Percentiles rank a stretch among this genome's conserved stretches.
Conservation (phyloP, 441 rosid species). For the Melastoma candidum region DNA sequence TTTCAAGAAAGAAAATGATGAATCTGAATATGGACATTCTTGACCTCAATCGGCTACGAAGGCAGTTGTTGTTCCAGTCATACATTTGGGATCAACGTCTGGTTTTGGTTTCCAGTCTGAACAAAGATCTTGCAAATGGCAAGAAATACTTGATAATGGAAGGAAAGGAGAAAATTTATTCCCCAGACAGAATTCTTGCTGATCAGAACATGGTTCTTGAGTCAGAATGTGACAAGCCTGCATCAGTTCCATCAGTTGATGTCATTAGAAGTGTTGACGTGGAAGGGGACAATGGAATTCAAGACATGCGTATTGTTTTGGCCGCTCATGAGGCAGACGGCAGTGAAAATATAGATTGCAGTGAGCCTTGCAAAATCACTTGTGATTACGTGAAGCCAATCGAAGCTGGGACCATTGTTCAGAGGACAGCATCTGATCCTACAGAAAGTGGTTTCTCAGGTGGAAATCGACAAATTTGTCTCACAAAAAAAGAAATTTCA, state of each 20-base stretch:
- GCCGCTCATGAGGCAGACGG: conserved; percentile 23
- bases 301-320: conserved; percentile 20
- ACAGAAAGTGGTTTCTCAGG: conserved; percentile 63
- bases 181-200: conserved; percentile 28
- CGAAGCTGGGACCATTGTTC: conserved; percentile 35
- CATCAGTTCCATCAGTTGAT: conserved; percentile 29
- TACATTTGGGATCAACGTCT: conserved; percentile 92
- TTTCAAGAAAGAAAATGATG: conserved; percentile 40
- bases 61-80: conserved; percentile 82
- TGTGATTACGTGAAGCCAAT: conserved; percentile 29
- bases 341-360: conserved; percentile 23
- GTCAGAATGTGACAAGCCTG: conserved; percentile 28
- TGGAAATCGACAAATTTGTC: conserved; percentile 32
- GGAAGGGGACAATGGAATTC: conserved; percentile 23
- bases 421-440: conserved; percentile 60
- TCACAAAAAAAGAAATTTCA: conserved; percentile 26
- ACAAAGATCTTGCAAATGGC: conserved; percentile 24
- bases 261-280: conserved; percentile 26
- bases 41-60: conserved; percentile 66
- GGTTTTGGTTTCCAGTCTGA: conserved; percentile 46
- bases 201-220: conserved; percentile 27
- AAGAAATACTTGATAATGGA: conserved; percentile 27
- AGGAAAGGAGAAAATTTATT: conserved; percentile 31
- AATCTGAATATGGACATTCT: conserved; percentile 65
- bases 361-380: conserved; percentile 30